A percentile compares a stretch with the other conserved stretches of the same genome.
Evolutionary conservation across 2,329 filamentous ascomycete genomes (phyloP).

Genomic region (Gnomoniopsis sp.): DNA sequence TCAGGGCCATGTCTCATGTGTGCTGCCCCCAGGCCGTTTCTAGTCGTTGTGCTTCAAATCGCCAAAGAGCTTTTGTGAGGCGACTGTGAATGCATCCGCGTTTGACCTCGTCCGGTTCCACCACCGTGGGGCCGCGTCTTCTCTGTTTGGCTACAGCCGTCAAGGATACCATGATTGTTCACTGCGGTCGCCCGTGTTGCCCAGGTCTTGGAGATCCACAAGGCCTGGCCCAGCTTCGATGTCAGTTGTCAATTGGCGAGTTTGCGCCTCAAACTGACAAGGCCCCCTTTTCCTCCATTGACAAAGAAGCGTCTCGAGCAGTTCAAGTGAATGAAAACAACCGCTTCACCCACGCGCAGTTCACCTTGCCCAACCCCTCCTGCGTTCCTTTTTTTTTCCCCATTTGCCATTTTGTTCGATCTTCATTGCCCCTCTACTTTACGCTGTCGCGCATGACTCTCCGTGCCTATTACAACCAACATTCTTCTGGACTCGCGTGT

Average conservation of each 20-base stretch:
- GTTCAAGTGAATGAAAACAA: background rate
- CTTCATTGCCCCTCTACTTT: conserved; percentile 2
- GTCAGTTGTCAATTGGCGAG: background rate
- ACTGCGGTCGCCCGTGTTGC: conserved; percentile 5
- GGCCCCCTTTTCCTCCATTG: conserved; percentile 3
- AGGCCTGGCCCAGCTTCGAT: conserved; percentile 3
- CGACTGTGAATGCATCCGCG: too few species aligned
- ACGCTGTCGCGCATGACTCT: background rate
- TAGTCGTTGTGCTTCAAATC: too few species aligned
- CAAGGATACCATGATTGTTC: background rate
- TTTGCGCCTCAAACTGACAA: conserved; percentile 9
- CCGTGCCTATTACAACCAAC: background rate
- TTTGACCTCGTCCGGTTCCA: too few species aligned
- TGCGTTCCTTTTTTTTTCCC: conserved; percentile 4
- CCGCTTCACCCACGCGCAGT: background rate
- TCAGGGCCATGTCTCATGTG: too few species aligned
- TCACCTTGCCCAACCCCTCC: conserved; percentile 10
- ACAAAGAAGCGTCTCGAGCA: too few species aligned
- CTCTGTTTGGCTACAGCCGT: conserved; percentile 7
- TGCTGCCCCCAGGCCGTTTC: too few species aligned
- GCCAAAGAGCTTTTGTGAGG: too few species aligned
- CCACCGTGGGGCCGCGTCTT: conserved; percentile 10
- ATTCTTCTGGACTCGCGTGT: background rate
- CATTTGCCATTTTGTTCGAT: conserved; percentile 1
- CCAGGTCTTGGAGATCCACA: conserved; percentile 4